Evolutionary conservation across 1,139 yeast species (phyloP).

Genomic region (Pichia terricola): DNA sequence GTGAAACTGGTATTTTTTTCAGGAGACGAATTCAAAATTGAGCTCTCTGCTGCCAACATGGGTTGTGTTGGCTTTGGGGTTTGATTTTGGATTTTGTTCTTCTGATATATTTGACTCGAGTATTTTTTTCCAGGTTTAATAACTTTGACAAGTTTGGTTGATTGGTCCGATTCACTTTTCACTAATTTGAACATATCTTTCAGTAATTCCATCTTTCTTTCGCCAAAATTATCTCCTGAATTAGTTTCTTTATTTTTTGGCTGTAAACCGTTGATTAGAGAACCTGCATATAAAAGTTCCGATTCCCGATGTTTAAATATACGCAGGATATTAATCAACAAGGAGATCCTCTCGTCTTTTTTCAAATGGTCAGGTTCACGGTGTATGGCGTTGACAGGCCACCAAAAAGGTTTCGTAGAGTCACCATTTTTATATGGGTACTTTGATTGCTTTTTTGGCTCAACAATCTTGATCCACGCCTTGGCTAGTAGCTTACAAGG

Average conservation of each 20-base stretch:
- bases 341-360: conserved; percentile 42
- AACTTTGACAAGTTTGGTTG: conserved; percentile 10
- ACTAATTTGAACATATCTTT: conserved; percentile 19
- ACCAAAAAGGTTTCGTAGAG: conserved; percentile 51
- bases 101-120: conserved; percentile 17
- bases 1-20: no score
- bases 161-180: conserved; percentile 5
- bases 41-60: no score
- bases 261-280: conserved; percentile 17
- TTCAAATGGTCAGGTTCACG: conserved; percentile 67
- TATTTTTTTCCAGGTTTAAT: conserved; percentile 24
- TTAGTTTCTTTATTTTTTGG: conserved; percentile 8
- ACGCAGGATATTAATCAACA: conserved; percentile 34
- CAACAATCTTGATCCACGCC: conserved; percentile 55
- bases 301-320: conserved; percentile 15
- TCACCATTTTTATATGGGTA: conserved; percentile 53
- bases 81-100: not conserved
- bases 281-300: conserved; percentile 18
- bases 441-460: conserved; percentile 57
- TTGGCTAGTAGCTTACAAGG: conserved; percentile 57
- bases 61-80: no score
- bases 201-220: conserved; percentile 16
- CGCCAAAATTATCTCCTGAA: conserved; percentile 13
- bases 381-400: conserved; percentile 56
- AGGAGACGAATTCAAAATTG: no score